Evolutionary conservation across 176 grass and related monocot genomes (phyloP).

Genomic region (Musa beccarii): DNA sequence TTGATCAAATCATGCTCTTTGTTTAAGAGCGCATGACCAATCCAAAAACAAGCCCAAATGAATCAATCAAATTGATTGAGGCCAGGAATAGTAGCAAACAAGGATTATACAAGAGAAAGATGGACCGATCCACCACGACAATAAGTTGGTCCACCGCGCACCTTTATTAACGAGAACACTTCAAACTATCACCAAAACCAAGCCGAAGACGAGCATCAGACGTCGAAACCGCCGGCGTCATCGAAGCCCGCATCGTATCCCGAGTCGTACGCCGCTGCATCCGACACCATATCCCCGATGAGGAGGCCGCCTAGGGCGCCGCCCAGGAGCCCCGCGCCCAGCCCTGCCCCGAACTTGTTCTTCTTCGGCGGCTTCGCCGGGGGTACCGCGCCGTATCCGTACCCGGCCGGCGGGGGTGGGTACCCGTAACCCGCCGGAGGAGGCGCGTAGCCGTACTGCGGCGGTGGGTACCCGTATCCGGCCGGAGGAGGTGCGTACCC

Average conservation of each 20-base stretch:
- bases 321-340: conserved; percentile 2
- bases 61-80: too few species aligned
- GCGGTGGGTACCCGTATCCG: conserved; percentile 7
- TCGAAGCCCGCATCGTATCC: conserved; percentile 43
- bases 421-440: conserved; percentile 18
- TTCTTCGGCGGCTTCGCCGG: conserved; percentile 10
- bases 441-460: conserved; percentile 6
- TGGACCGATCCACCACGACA: too few species aligned
- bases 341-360: not conserved
- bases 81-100: too few species aligned
- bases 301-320: conserved; percentile 12
- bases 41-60: too few species aligned
- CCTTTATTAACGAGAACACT: too few species aligned
- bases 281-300: conserved; percentile 15
- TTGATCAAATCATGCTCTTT: too few species aligned
- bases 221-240: conserved; percentile 18
- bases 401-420: not conserved
- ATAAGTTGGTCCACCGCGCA: too few species aligned
- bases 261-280: not conserved
- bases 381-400: not conserved
- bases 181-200: not conserved
- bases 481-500: conserved; percentile 1
- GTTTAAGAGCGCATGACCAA: too few species aligned
- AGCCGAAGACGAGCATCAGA: not conserved
- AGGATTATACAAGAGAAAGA: too few species aligned